Base-by-base conservation (phyloP, 306 rosid genomes). In the Canavalia ensiformis region DNA sequence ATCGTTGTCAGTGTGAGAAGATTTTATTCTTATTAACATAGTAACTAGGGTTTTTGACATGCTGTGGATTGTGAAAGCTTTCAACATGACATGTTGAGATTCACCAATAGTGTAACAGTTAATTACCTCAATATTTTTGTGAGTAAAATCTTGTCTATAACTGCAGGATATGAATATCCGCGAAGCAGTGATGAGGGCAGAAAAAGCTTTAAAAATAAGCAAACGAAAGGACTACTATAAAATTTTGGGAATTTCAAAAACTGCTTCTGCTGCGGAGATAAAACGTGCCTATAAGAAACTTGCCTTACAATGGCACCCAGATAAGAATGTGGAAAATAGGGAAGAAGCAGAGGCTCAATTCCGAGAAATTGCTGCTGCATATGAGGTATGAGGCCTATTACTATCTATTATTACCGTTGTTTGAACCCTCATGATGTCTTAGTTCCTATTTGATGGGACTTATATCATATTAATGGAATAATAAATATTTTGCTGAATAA, bases 241-340 rank as follows among this genome's bases (percentile, higher is more conserved):
- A 89, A 92, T 91, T 78, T 88, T 96, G 91, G 99, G 85, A 67
- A 88, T 96, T 79, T 92, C 99, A 30, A 96, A 91, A 85, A 89
- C 91, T 4, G 84, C 98, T 18, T 86, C 97, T 1, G 85, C 89
- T 4, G 65, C 97, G n/a, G 99, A 96, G 57, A 96, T 96, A 55
- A 96, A 96, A 81, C 97, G 98, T 9, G 97, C 98, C 78, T 96
- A 96, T 86, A 96, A 96, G 92, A 96, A 90, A 84, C 98, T 96
- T 52, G 99, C 99, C 68, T 88, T 96, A 87, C 99, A 94, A 81
- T 96, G 98, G 98, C 99, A 96, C 83, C 99, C 99, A 1, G 99
- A 96, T 79, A 96, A 96, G 91, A 96, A 96, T 68, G 99, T 94
- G 0, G 92, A 88, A 10, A 94, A 92, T 5, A 90, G 99, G 82